A percentile compares a stretch with the other conserved stretches of the same genome.
phyloP scores from a whole-genome alignment of 371 early-diverging fungal species.

The Funneliformis caledonium region DNA sequence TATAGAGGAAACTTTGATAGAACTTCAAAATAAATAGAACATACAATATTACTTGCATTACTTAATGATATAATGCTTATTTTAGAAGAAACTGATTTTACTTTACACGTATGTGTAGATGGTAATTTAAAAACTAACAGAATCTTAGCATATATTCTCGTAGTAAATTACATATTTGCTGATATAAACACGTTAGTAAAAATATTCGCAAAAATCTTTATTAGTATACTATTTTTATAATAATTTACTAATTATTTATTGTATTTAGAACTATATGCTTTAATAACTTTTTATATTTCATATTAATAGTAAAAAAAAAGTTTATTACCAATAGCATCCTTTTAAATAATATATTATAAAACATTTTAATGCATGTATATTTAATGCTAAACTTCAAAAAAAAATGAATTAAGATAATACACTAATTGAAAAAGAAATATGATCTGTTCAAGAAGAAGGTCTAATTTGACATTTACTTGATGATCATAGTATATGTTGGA shows the following conservation, averaged over 20 bases:
- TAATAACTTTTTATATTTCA: too few relatives aligned
- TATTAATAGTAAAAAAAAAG: background rate
- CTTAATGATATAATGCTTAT: background rate
- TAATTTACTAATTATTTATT: too few relatives aligned
- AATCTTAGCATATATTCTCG: background rate
- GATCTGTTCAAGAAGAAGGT: slow-evolving; percentile 4
- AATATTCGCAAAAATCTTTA: background rate
- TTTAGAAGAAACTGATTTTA: slow-evolving; percentile 2
- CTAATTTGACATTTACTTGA: background rate
- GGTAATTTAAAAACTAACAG: background rate
- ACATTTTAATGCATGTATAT: background rate
- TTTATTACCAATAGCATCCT: background rate
- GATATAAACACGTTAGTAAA: slow-evolving; percentile 19
- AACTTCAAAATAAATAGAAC: background rate
- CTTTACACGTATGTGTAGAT: background rate
- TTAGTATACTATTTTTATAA: background rate
- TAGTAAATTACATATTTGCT: background rate
- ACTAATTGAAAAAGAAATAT: background rate
- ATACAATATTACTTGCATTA: slow-evolving; percentile 11
- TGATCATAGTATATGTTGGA: slow-evolving; percentile 6
- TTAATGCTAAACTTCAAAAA: background rate
- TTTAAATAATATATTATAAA: slow-evolving; percentile 9
- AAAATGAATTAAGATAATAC: background rate
- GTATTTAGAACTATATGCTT: too few relatives aligned
- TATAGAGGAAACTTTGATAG: slow-evolving; percentile 4